Evolutionary conservation across 106 monocot species (phyloP).

Genomic region (Phalaenopsis aphrodite): DNA sequence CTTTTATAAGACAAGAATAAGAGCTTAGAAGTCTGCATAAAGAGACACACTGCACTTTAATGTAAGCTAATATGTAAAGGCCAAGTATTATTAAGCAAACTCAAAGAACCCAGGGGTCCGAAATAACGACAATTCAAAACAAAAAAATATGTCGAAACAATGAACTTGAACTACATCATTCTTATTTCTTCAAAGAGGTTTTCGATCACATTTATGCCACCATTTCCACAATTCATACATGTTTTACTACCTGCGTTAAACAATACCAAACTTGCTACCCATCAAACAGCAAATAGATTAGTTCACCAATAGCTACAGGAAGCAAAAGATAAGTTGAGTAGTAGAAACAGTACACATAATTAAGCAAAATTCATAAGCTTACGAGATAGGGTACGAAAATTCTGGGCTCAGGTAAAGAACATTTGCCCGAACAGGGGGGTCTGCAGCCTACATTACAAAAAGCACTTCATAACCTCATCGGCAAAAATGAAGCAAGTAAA

Average conservation of each 20-base stretch:
- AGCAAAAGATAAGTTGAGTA: neutral
- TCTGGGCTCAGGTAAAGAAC: constrained; percentile 66
- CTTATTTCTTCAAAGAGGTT: too few relatives aligned
- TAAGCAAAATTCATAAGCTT: constrained; percentile 13
- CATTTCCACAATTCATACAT: neutral
- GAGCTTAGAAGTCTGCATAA: neutral
- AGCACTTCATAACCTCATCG: neutral
- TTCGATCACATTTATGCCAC: neutral
- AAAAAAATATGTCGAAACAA: too few relatives aligned
- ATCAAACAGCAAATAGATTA: neutral
- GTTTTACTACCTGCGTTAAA: neutral
- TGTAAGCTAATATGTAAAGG: neutral
- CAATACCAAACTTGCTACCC: neutral
- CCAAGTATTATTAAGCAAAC: too few relatives aligned
- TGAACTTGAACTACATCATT: too few relatives aligned
- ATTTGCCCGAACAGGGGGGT: constrained; percentile 86
- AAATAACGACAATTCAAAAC: too few relatives aligned
- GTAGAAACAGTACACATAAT: neutral
- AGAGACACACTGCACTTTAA: neutral
- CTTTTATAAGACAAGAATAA: neutral
- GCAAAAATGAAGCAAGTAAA: neutral
- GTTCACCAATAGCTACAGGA: neutral
- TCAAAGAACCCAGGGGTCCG: too few relatives aligned
- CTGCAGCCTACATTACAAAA: constrained; percentile 38
- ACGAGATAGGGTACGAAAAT: constrained; percentile 68